These are phyloP conservation scores for Fusarium ramigenum DNA, from an alignment of 2,329 filamentous ascomycete genomes.

Conservation along the genomic window DNA sequence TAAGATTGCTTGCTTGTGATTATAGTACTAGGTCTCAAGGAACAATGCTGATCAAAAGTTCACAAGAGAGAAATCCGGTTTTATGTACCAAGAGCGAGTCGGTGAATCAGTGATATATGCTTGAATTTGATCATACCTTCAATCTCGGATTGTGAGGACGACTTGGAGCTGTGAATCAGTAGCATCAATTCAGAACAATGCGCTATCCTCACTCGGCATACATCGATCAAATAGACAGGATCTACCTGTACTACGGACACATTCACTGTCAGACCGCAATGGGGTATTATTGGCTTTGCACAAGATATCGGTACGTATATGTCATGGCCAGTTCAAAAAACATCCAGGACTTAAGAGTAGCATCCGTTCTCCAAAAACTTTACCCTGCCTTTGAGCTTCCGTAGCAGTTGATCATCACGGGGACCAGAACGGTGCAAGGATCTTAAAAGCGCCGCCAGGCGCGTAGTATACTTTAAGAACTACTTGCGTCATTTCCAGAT, in stretches of 20 bases:
- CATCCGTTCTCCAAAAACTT: too few relatives aligned
- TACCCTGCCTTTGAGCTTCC: too few relatives aligned
- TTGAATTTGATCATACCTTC: neutral
- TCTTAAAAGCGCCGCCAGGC: rapidly evolving
- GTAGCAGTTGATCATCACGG: neutral
- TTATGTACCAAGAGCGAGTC: neutral
- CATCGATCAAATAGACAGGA: neutral
- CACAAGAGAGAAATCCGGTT: neutral
- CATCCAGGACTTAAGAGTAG: neutral
- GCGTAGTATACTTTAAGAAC: rapidly evolving
- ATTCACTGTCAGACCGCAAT: neutral
- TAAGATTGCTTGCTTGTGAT: too few relatives aligned
- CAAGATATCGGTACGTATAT: rapidly evolving
- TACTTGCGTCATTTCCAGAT: too few relatives aligned
- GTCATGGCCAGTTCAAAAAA: rapidly evolving
- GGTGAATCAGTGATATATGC: neutral
- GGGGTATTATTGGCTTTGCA: neutral
- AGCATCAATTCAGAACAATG: too few relatives aligned
- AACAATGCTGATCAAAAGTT: neutral
- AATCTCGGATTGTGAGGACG: neutral
- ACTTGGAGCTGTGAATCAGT: neutral
- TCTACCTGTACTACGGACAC: neutral
- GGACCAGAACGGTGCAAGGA: too few relatives aligned
- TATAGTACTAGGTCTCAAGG: too few relatives aligned
- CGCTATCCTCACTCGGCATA: neutral